These are phyloP conservation scores for Friedmanniomyces endolithicus DNA, from an alignment of 495 filamentous ascomycete species.

Conservation along the genomic window DNA sequence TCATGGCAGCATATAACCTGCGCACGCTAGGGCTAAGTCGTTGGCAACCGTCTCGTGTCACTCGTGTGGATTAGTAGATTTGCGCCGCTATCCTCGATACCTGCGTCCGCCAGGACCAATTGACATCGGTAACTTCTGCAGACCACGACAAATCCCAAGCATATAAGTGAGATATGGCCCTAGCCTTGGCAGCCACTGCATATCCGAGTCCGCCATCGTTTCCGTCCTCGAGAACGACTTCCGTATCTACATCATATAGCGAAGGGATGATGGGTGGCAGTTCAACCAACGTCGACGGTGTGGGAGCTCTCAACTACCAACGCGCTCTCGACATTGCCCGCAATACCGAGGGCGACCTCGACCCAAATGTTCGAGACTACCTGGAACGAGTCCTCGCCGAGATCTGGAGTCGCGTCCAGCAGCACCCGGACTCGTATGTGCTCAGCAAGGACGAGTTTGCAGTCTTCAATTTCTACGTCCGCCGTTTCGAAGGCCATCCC, in stretches of 20 bases:
- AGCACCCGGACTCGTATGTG: slow-evolving; percentile 48
- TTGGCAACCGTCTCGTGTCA: not conserved
- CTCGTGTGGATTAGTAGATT: not conserved
- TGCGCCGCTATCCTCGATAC: slow-evolving; percentile 2
- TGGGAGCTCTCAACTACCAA: slow-evolving; percentile 32
- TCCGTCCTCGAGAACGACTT: not conserved
- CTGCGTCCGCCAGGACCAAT: not conserved
- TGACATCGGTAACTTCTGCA: not conserved
- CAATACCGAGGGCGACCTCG: slow-evolving; percentile 45
- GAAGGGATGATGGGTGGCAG: slow-evolving; percentile 25
- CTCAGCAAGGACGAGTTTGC: slow-evolving; percentile 60
- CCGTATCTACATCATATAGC: not conserved
- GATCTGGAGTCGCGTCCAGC: slow-evolving; percentile 51
- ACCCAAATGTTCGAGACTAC: slow-evolving; percentile 38
- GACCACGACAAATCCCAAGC: not conserved
- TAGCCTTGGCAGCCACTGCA: not conserved
- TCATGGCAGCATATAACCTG: slow-evolving; percentile 2
- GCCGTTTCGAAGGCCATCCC: slow-evolving; percentile 38
- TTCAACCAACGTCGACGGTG: slow-evolving; percentile 23
- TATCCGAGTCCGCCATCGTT: slow-evolving; percentile 7
- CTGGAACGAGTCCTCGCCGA: slow-evolving; percentile 45
- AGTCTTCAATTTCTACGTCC: slow-evolving; percentile 64
- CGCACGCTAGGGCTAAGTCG: slow-evolving; percentile 7
- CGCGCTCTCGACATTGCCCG: slow-evolving; percentile 56
- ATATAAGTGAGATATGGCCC: slow-evolving; percentile 11